These are phyloP conservation scores for Pelargonium citronellum DNA, from an alignment of 441 rosid genomes.

Conservation along the genomic window DNA sequence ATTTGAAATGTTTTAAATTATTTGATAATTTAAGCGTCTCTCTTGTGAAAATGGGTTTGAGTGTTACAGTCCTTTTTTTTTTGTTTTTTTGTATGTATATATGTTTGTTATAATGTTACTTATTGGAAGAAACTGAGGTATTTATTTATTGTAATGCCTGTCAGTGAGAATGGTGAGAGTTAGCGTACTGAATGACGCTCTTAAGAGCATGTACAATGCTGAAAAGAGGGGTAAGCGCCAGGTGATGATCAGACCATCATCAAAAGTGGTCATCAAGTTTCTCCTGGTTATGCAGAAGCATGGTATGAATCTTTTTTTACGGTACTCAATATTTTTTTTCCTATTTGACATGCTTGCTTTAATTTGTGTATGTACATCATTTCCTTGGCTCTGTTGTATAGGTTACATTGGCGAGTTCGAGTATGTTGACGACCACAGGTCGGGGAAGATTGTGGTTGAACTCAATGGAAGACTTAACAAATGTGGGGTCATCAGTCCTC, in stretches of 20 bases:
- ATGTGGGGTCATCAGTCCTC: conserved; percentile 63
- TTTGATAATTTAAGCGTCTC: too few species aligned
- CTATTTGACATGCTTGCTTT: neutral
- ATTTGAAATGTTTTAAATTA: too few species aligned
- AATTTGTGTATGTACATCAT: neutral
- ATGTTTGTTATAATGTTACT: too few species aligned
- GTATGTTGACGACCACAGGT: conserved; percentile 60
- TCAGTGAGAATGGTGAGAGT: conserved; percentile 53
- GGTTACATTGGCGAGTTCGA: conserved; percentile 71
- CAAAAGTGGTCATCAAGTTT: conserved; percentile 60
- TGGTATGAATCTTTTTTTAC: conserved; percentile 27
- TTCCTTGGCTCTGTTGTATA: conserved; percentile 2
- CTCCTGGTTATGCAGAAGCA: conserved; percentile 66
- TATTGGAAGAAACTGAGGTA: neutral
- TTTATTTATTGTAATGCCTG: neutral
- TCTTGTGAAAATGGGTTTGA: too few species aligned
- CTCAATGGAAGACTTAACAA: conserved; percentile 60
- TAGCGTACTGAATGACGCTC: conserved; percentile 66
- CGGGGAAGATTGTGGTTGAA: conserved; percentile 65
- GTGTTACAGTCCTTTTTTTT: too few species aligned
- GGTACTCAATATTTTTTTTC: neutral
- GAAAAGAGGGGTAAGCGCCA: conserved; percentile 62
- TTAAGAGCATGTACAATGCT: conserved; percentile 67
- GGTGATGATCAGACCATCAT: conserved; percentile 63
- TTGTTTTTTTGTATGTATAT: neutral